Conservation (phyloP, 169 alveolate species). For the Plasmodium knowlesi region DNA sequence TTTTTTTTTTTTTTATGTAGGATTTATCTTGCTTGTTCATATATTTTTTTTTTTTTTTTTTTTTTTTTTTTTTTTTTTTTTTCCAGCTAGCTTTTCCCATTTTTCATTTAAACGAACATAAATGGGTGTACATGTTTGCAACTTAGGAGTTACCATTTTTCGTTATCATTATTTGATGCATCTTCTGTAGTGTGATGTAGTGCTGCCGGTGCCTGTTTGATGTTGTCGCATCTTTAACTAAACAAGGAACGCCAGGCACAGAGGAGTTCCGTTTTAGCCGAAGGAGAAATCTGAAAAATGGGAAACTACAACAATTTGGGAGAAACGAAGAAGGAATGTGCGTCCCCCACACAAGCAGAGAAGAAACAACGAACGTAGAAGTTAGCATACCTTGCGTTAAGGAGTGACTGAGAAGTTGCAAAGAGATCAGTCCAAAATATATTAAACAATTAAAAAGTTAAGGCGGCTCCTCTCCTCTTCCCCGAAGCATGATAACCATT, state of each 20-base stretch:
- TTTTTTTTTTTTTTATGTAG: neutral
- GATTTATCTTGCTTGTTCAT: neutral
- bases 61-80: neutral
- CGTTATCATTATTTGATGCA: neutral
- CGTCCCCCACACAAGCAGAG: conserved; percentile 7
- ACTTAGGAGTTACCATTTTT: neutral
- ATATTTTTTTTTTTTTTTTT: neutral
- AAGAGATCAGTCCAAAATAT: neutral
- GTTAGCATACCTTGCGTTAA: neutral
- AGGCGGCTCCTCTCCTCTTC: neutral
- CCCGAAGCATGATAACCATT: conserved; percentile 39
- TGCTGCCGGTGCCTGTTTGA: neutral
- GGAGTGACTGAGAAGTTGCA: neutral
- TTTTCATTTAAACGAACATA: neutral
- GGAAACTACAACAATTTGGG: neutral
- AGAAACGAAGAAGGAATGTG: neutral
- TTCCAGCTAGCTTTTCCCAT: neutral
- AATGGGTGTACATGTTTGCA: neutral
- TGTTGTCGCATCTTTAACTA: neutral
- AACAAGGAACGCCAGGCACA: neutral
- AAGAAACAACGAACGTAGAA: neutral
- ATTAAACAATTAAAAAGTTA: neutral
- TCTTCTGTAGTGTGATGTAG: neutral
- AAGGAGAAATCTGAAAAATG: neutral
- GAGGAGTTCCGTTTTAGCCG: neutral